Base-by-base conservation (phyloP, 441 rosid genomes). In the Corymbia calophylla region DNA sequence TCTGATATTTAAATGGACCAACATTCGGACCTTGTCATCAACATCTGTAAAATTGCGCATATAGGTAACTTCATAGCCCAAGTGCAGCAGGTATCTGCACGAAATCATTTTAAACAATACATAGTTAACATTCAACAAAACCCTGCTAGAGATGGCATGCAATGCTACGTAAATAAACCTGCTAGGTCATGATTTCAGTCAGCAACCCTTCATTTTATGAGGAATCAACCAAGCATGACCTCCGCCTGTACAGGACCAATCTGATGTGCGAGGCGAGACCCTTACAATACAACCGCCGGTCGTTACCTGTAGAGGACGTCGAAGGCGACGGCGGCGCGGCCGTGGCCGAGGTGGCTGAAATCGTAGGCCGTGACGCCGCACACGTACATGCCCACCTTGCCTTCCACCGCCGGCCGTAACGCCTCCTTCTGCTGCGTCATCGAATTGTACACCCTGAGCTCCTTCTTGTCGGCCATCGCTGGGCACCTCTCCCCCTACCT, bases 321-420 rank as follows among this genome's bases (percentile, higher is more conserved):
- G n/a, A 98, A 97, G 85, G 95, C 89, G 81, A 98, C 97, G 10
- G 97, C 97, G 35, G 97, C 99, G 47, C 99, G 99, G 60, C 97
- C 99, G 86, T 98, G 99, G 44, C 99, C 99, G 29, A 98, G 92
- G 91, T 98, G 99, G 93, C 99, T 97, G 91, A 94, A 92, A 90
- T 96, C 99, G 90, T 98, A 98, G 18, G 99, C 94, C 6, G 99
- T 98, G 64, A 98, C 96, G 11, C 99, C 99, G 53, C 99, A 98
- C 80, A 98, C 99, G 35, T 98, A 98, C 95, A 98, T 93, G 89
- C 96, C 92, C 48, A 97, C 97, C 87, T 95, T 95, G 1, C 98
- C 98, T 1, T 95, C 95, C 87, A 11, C 93, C 68, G 90, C 90
- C 16, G 99, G 96, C 90, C 62, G 89, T 89, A 98, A 94, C 5